Base-by-base conservation (phyloP, 192 early-diverging fungal genomes). In the Coemansia sp. region DNA sequence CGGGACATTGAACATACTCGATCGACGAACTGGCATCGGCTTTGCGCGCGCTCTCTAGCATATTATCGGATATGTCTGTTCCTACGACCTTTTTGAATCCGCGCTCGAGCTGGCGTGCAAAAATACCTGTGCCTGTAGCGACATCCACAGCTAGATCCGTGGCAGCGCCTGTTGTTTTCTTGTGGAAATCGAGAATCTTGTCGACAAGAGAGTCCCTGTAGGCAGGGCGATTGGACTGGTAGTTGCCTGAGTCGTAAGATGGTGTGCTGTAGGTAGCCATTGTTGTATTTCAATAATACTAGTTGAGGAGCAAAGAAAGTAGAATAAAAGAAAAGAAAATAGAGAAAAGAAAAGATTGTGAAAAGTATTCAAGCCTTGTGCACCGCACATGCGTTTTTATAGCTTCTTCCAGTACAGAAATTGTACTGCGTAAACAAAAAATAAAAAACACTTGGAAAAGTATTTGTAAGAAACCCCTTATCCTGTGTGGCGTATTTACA, bases 71-170 rank as follows among this genome's bases (percentile, higher is more conserved):
- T 3, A 82, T 68, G 38, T 85, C 84, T 1, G 72, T 67, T 7
- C 76, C 84, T 38, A 82, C 38, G 7, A 85, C 84, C 38, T 62
- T 59, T 35, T 56, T 61, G 38, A 73, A 70, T 12, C 41, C 60
- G 8, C 61, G 66, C 45, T 67, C 68, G 28, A 78, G 72, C 69
- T 75, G 75, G 36, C 72, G 71, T 2, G 79, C 75, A 69, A 85
- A 72, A 43, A 78, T 75, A 2, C 84, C 84, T 2, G 84, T 85
- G 5, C 84, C 84, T 4, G 79, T 76, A 28, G 79, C 84, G 2
- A 85, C 73, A 48, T 85, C 84, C 2, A 85, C 76, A 4, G 69
- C 79, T 5, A 85, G 69, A 34, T 68, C 65, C 15, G 76, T 71
- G 5, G 35, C 54, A 2, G 74, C 74, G 4, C 38, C 57, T 12